phyloP scores from a whole-genome alignment of 1,284 basidiomycete genomes.

The Sporisorium reilianum region DNA sequence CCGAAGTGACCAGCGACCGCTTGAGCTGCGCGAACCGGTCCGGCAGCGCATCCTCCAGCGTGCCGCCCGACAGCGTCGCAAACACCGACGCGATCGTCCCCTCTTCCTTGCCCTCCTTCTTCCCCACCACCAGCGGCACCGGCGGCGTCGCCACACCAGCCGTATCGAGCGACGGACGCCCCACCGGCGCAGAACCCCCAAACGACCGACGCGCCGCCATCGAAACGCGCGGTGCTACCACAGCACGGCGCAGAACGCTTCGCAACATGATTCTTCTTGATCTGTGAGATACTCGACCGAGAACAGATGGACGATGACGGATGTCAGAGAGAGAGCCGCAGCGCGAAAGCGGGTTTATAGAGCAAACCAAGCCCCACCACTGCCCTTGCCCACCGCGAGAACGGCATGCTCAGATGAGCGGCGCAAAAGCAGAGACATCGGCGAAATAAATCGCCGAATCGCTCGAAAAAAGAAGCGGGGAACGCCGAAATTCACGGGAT shows the following conservation, averaged over 20 bases:
- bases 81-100: constrained; percentile 60
- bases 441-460: not conserved
- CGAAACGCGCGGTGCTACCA: not conserved
- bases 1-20: constrained; percentile 27
- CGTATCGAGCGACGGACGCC: constrained; percentile 22
- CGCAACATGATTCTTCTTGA: constrained; percentile 19
- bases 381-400: no score
- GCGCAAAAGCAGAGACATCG: not conserved
- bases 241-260: not conserved
- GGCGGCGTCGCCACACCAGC: not conserved
- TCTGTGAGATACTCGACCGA: no score
- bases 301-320: no score
- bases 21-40: constrained; percentile 53
- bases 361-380: no score
- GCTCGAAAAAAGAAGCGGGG: no score
- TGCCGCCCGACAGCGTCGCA: constrained; percentile 51
- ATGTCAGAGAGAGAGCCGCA: no score
- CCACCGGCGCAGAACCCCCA: not conserved
- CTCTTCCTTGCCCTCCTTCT: constrained; percentile 34
- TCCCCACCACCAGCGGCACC: not conserved
- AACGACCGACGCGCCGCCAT: not conserved
- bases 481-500: no score
- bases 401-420: not conserved
- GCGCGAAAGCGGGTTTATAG: no score
- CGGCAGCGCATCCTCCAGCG: constrained; percentile 50